Base-by-base conservation (phyloP, 164 flowering plant species). In the Tinospora cordifolia region DNA sequence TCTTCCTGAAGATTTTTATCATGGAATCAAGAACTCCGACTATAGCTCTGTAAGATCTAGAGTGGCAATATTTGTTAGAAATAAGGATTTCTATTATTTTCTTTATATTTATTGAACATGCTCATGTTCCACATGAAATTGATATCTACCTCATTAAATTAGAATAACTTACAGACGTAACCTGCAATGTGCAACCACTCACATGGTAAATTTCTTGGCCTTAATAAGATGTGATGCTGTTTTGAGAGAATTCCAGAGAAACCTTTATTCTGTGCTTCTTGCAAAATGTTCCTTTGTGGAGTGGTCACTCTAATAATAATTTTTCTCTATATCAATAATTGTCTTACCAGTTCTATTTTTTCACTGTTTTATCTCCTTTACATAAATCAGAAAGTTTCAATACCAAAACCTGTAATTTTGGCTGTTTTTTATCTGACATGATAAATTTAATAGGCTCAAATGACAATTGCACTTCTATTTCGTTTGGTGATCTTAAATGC, bases 41-140 rank as follows among this genome's bases (percentile, higher is more conserved):
- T 94, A 94, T 78, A 83, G 87, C 80, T 95, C 99, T 65, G 99
- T 89, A 88, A 91, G 91, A 24, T 68, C 15, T 54, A 9, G 34
- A 26, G 19, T 19, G 12, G 36, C 36, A 15, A 54, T 12, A 0
- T 54, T 30, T 54, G 27, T 26, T 17, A n/a, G 62, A 11, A 14
- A 34, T 63, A 30, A 30, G 21, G 19, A 0, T 63, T 8, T 17
- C 34, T 26, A 40, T 6, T 63, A 13, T 63, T 63, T 13, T 15
- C 36, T 6, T 63, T 25, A 30, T 30, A 30, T 2, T 30, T 30
- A 30, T 30, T 30, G 36, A 30, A 30, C 36, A 30, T 30, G 36
- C 2, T 30, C 36, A 30, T 30, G 36, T 30, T 30, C 36, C 36
- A 30, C 2, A 4, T 2, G 36, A 30, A 30, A 30, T 30, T 30